A percentile compares a stretch with the other conserved stretches of the same genome.
Evolutionary conservation across 2,329 filamentous ascomycete species (phyloP).

Genomic region (Fusarium pseudonygamai): DNA sequence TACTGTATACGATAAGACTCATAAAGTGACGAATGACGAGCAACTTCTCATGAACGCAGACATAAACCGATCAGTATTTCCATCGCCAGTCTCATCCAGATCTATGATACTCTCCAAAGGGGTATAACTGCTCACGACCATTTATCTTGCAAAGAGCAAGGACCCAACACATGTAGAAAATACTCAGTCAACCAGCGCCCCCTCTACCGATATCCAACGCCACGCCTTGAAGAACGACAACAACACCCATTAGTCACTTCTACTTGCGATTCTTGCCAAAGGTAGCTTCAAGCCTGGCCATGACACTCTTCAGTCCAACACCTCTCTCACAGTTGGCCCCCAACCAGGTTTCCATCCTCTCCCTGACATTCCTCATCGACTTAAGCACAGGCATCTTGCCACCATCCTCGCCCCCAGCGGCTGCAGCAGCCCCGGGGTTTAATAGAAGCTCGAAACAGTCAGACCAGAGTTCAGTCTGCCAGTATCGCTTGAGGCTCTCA

Average conservation of each 20-base stretch:
- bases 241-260: neutral
- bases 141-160: conserved; percentile 9
- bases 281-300: conserved; percentile 70
- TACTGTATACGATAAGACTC: neutral
- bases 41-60: neutral
- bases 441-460: conserved; percentile 85
- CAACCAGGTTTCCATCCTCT: conserved; percentile 86
- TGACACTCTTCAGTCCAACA: conserved; percentile 73
- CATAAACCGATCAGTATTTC: neutral
- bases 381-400: conserved; percentile 76
- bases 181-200: conserved; percentile 5
- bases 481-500: conserved; percentile 91
- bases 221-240: conserved; percentile 8
- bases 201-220: conserved; percentile 28
- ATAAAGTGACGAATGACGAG: neutral
- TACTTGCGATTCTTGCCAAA: conserved; percentile 52
- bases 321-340: conserved; percentile 85
- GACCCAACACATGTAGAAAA: neutral
- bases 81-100: neutral
- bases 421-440: conserved; percentile 78
- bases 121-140: conserved; percentile 29
- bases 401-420: conserved; percentile 71
- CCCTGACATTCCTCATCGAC: conserved; percentile 74
- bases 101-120: conserved; percentile 12
- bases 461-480: conserved; percentile 92